Base-by-base conservation (phyloP, 371 early-diverging fungal genomes). In the Coemansia linderi region DNA sequence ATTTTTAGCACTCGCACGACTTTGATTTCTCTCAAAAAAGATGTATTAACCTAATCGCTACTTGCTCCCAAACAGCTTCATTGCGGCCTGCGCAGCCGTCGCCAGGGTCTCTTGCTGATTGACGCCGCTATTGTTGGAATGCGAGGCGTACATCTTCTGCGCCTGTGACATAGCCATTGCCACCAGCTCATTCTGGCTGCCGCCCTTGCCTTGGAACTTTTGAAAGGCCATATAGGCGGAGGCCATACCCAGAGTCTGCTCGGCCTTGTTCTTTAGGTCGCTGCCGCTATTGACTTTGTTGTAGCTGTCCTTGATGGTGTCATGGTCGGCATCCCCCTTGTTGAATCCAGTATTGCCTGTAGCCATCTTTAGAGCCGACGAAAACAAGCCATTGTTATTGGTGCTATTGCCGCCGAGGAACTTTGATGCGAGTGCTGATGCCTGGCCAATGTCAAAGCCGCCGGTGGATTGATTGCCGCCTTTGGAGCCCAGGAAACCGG, bases 131-230 rank as follows among this genome's bases (percentile, higher is more conserved):
- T 69, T 22, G 22, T 48, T 37, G n/a, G 63, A 46, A 40, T 78
- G 78, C 66, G 63, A 57, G 33, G 46, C 64, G 48, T 74, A 78
- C 38, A 78, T 70, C 62, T 67, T 74, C 52, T 69, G 66, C 0
- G 74, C 78, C 67, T 78, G 67, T 5, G 70, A 57, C 52, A 78
- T 73, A 6, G 78, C 78, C 75, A 75, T 75, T 8, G 64, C 70
- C 2, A 67, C 61, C 17, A 78, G 67, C 61, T 75, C 63, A 60
- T 78, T 74, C 75, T 69, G 69, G 12, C 57, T 62, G 8, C 71
- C 75, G 27, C 68, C 68, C 10, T 33, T 24, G 54, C 59, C 9
- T 22, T 68, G 59, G 61, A 74, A 78, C 58, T 74, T 66, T 36
- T 78, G 61, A 56, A 69, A 70, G 8, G 78, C 78, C 69, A 61